Evolutionary conservation across 202 grass and related monocot species (phyloP).

Genomic region (Digitaria exilis): DNA sequence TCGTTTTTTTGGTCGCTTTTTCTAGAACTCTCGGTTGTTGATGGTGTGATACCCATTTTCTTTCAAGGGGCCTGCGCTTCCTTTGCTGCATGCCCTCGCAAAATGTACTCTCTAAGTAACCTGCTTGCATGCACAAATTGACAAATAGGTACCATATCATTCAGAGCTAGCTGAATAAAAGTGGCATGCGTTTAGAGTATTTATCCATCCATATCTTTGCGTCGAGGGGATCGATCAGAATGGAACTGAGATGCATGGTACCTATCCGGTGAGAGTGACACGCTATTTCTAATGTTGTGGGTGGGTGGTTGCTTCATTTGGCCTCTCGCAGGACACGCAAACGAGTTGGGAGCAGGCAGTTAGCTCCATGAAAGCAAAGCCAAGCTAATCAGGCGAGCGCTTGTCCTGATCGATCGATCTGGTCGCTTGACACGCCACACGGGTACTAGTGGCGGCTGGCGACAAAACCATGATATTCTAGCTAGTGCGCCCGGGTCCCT

Average conservation of each 20-base stretch:
- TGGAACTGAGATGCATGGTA: neutral
- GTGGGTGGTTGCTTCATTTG: neutral
- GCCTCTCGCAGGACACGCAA: neutral
- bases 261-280: neutral
- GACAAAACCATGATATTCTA: conserved; percentile 30
- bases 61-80: neutral
- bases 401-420: neutral
- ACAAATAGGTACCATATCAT: neutral
- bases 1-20: neutral
- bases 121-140: neutral
- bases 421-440: conserved; percentile 29
- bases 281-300: neutral
- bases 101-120: neutral
- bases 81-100: neutral
- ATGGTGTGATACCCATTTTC: neutral
- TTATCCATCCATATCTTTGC: neutral
- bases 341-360: neutral
- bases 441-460: conserved; percentile 23
- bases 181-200: neutral
- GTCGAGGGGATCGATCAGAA: neutral
- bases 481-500: neutral
- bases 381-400: neutral
- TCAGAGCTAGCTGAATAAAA: neutral
- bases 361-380: conserved; percentile 17
- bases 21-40: conserved; percentile 18